phyloP scores from a whole-genome alignment of 2,329 filamentous ascomycete genomes.

The Aspergillus persii region DNA sequence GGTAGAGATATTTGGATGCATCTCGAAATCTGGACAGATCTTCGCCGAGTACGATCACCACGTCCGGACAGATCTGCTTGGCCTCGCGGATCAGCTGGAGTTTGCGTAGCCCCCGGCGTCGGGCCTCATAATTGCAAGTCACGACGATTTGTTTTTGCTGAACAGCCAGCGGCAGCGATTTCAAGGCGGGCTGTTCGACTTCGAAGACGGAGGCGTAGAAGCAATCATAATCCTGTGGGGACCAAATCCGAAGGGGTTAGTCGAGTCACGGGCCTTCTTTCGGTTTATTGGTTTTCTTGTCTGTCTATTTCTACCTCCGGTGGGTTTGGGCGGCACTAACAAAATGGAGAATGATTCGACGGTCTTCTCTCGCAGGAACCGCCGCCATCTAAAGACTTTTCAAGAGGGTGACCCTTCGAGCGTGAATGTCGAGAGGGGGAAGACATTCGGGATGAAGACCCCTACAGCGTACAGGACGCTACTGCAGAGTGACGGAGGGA shows the following conservation, averaged over 20 bases:
- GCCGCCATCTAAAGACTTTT: slow-evolving; percentile 13
- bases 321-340: slow-evolving; percentile 48
- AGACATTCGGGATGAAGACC: too few species aligned
- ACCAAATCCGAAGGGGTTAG: slow-evolving; percentile 4
- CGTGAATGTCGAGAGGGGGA: too few species aligned
- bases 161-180: slow-evolving; percentile 72
- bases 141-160: slow-evolving; percentile 92
- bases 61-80: slow-evolving; percentile 73
- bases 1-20: slow-evolving; percentile 76
- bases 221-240: slow-evolving; percentile 56
- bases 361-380: slow-evolving; percentile 51
- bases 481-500: neutral
- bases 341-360: slow-evolving; percentile 76
- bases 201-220: slow-evolving; percentile 95
- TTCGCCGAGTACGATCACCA: slow-evolving; percentile 83
- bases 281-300: neutral
- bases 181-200: slow-evolving; percentile 71
- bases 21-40: slow-evolving; percentile 82
- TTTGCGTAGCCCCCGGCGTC: slow-evolving; percentile 65
- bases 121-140: slow-evolving; percentile 91
- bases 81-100: slow-evolving; percentile 83
- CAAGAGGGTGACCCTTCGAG: neutral
- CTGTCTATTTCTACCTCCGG: slow-evolving; percentile 1
- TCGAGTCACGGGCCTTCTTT: neutral
- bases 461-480: neutral